Evolutionary conservation across 106 monocot species (phyloP), one percentile per base, ranked within the genome.

Genomic region (Phalaenopsis equestris): DNA sequence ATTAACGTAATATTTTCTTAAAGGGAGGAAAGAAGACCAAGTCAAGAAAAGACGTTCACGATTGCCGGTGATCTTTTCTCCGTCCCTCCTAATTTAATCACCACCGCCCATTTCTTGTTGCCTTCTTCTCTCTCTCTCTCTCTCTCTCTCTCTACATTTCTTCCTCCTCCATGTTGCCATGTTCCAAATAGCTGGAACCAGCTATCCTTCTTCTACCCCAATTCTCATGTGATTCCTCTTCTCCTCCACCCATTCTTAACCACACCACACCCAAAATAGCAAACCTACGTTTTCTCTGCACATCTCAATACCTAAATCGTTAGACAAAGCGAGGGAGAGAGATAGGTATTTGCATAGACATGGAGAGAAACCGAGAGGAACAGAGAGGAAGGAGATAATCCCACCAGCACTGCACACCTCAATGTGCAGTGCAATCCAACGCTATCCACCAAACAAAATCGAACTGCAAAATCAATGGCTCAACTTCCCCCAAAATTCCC

Each of bases 401-500:
- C 52, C 52, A 2, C 64, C 64, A 65, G 64, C 23, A 23, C 64
- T 65, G 64, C 64, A 65, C 6, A 7, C 2, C 23, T 23, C 4
- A 8, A 6, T 65, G 21, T 65, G 24, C 21, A 65, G 64, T 14
- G 21, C 64, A 8, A 65, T 65, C 64, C 64, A 41, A 41, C 15
- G 39, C 15, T 38, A 14, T 52, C 72, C 9, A 41, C 23, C 64
- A 70, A 12, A 52, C 10, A 52, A 52, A 14, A 52, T 12, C 52
- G 12, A 52, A 12, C 52, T 52, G 52, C 14, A 30, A 52, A 12
- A 14, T 41, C 21, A 16, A 94, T 94, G 96, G 90, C 92, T 11
- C 91, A 96, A 41, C 82, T 93, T 41, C 96, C 96, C n/a, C 96
- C 93, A 5, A 96, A 91, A 48, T 57, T 84, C 15, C 96, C 93